phyloP scores from a whole-genome alignment of 208 protist genomes.

The Herpetomonas samuelpessoai region DNA sequence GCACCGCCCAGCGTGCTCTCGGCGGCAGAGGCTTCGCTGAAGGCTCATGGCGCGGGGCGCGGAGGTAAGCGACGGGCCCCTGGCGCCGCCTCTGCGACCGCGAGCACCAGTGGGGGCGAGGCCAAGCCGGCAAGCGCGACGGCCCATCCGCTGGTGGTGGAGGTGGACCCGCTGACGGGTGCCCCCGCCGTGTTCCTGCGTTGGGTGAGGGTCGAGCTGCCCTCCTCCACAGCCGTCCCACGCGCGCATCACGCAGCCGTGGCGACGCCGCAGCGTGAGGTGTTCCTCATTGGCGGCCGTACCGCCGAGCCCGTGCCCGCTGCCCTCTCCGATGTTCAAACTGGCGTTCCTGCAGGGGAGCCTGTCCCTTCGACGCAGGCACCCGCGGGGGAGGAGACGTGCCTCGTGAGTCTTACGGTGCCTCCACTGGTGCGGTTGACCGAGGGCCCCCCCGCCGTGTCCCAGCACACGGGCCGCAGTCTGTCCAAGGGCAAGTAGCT shows the following conservation, averaged over 20 bases:
- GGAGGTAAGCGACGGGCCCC: background rate
- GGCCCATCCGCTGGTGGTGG: constrained; percentile 3
- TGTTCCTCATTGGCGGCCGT: constrained; percentile 55
- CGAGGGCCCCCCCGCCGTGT: too few species aligned
- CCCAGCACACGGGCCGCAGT: too few species aligned
- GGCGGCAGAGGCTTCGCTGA: too few species aligned
- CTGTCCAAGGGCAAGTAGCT: too few species aligned
- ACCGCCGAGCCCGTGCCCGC: background rate
- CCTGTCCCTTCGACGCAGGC: too few species aligned
- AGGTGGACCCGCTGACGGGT: constrained; percentile 18
- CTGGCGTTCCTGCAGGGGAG: too few species aligned
- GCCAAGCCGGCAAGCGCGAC: constrained; percentile 1
- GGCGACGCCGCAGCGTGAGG: constrained; percentile 29
- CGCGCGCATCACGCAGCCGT: constrained; percentile 38
- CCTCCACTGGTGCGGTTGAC: too few species aligned
- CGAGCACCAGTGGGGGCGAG: too few species aligned
- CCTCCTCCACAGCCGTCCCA: background rate
- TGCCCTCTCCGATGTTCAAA: background rate
- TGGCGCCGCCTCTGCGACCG: background rate
- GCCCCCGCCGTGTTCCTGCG: constrained; percentile 10
- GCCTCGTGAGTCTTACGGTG: too few species aligned
- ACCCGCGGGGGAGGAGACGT: too few species aligned
- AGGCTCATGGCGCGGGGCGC: too few species aligned
- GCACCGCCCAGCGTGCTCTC: constrained; percentile 5
- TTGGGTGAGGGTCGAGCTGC: constrained; percentile 13